These are phyloP conservation scores for Penicillium taxi DNA, from an alignment of 495 filamentous ascomycete genomes.

Conservation along the genomic window DNA sequence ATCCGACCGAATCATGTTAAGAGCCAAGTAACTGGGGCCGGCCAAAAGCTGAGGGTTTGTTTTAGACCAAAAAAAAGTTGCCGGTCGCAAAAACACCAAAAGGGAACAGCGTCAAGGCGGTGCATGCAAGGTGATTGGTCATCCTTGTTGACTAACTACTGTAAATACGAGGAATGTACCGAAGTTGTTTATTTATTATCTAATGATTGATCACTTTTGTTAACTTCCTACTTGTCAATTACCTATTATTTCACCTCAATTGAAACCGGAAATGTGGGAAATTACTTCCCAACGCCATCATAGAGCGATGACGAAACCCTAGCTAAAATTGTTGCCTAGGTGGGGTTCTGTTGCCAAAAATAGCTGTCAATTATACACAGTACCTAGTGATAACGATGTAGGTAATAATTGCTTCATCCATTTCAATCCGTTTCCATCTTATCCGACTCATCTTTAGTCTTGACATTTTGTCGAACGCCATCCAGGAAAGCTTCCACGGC, in stretches of 20 bases:
- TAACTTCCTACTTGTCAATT: too few relatives aligned
- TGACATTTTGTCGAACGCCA: constrained; percentile 71
- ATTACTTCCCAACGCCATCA: background rate
- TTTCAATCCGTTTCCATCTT: constrained; percentile 45
- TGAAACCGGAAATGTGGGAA: too few relatives aligned
- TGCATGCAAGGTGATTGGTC: constrained; percentile 8
- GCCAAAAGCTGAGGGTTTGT: constrained; percentile 2
- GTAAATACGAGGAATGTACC: constrained; percentile 7
- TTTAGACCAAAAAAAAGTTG: constrained; percentile 7
- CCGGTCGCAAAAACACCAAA: constrained; percentile 11
- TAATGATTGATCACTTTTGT: too few relatives aligned
- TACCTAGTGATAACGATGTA: background rate
- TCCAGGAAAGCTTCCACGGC: constrained; percentile 85
- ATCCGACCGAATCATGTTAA: too few relatives aligned
- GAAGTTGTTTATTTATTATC: too few relatives aligned
- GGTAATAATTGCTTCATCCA: background rate
- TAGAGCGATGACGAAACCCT: constrained; percentile 14
- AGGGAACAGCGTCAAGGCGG: constrained; percentile 1
- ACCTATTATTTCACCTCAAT: too few relatives aligned
- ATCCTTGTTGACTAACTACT: too few relatives aligned
- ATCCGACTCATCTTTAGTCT: constrained; percentile 28
- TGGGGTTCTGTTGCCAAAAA: constrained; percentile 17
- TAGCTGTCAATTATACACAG: constrained; percentile 7
- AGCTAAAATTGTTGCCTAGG: constrained; percentile 16
- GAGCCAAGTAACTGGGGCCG: constrained; percentile 3